A percentile compares a stretch with the other conserved stretches of the same genome.
These are phyloP conservation scores for Fomitopsis pulvina DNA, from an alignment of 768 basidiomycete species.

Conservation along the genomic window DNA sequence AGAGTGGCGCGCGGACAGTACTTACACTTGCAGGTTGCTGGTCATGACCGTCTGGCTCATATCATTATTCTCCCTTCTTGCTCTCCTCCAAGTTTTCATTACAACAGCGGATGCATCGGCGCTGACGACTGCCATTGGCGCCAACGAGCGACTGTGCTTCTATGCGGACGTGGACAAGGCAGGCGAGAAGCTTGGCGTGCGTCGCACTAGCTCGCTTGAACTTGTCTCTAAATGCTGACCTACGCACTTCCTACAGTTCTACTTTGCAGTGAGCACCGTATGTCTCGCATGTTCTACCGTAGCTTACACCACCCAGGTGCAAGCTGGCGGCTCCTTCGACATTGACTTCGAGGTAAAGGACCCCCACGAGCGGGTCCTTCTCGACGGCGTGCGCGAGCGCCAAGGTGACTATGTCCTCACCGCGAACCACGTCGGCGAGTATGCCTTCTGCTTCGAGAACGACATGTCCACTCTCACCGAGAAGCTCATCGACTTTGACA, in stretches of 20 bases:
- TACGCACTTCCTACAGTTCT: slow-evolving; percentile 58
- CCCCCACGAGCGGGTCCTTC: slow-evolving; percentile 79
- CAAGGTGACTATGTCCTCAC: slow-evolving; percentile 98
- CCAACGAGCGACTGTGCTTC: slow-evolving; percentile 86
- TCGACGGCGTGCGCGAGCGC: slow-evolving; percentile 84
- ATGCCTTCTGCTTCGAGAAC: slow-evolving; percentile 96
- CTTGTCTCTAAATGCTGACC: slow-evolving; percentile 3
- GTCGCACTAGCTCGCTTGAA: slow-evolving; percentile 21
- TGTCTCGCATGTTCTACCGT: neutral
- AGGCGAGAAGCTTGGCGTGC: slow-evolving; percentile 84
- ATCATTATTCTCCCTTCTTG: slow-evolving; percentile 14
- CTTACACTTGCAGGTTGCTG: neutral
- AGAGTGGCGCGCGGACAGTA: slow-evolving; percentile 1
- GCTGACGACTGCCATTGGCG: slow-evolving; percentile 69
- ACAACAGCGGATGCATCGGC: slow-evolving; percentile 43
- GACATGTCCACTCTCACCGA: slow-evolving; percentile 93
- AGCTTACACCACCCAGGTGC: slow-evolving; percentile 49
- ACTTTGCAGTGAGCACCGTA: slow-evolving; percentile 74
- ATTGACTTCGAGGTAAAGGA: slow-evolving; percentile 92
- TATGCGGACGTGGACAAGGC: slow-evolving; percentile 95
- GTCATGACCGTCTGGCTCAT: slow-evolving; percentile 15
- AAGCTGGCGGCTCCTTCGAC: slow-evolving; percentile 96
- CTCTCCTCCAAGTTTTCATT: slow-evolving; percentile 15
- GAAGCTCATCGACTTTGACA: slow-evolving; percentile 92
- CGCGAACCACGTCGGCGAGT: slow-evolving; percentile 86